Evolutionary conservation across 2,329 filamentous ascomycete species (phyloP).

Genomic region (Exserohilum rostratum): DNA sequence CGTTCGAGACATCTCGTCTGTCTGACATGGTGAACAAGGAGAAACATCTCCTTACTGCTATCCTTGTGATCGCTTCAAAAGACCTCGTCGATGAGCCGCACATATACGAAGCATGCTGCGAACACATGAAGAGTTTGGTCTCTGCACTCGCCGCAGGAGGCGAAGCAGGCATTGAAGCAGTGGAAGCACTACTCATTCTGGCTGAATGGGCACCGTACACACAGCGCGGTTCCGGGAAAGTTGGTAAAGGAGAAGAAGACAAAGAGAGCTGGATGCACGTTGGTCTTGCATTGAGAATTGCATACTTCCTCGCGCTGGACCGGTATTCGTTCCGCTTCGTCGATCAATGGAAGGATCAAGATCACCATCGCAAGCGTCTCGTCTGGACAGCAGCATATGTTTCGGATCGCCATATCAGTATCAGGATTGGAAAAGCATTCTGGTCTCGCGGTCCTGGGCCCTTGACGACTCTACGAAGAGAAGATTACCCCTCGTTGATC

Average conservation of each 20-base stretch:
- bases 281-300: conserved; percentile 70
- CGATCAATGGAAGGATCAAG: conserved; percentile 62
- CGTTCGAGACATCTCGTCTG: conserved; percentile 62
- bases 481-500: conserved; percentile 71
- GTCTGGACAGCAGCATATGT: conserved; percentile 66
- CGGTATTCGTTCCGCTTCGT: conserved; percentile 70
- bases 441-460: conserved; percentile 75
- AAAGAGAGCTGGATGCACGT: conserved; percentile 80
- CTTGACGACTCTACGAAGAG: conserved; percentile 66
- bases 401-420: conserved; percentile 62
- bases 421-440: conserved; percentile 73
- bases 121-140: conserved; percentile 72
- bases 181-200: conserved; percentile 71
- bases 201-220: conserved; percentile 77
- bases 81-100: conserved; percentile 69
- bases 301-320: conserved; percentile 73
- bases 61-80: conserved; percentile 73
- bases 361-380: conserved; percentile 67
- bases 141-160: conserved; percentile 70
- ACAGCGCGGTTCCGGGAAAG: conserved; percentile 64
- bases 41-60: conserved; percentile 71
- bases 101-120: conserved; percentile 69
- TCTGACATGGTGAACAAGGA: conserved; percentile 65
- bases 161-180: conserved; percentile 71
- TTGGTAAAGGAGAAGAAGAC: conserved; percentile 75